A percentile compares a stretch with the other conserved stretches of the same genome.
These are phyloP conservation scores for Diaporthe longicolla DNA, from an alignment of 2,329 filamentous ascomycete genomes.

Conservation along the genomic window DNA sequence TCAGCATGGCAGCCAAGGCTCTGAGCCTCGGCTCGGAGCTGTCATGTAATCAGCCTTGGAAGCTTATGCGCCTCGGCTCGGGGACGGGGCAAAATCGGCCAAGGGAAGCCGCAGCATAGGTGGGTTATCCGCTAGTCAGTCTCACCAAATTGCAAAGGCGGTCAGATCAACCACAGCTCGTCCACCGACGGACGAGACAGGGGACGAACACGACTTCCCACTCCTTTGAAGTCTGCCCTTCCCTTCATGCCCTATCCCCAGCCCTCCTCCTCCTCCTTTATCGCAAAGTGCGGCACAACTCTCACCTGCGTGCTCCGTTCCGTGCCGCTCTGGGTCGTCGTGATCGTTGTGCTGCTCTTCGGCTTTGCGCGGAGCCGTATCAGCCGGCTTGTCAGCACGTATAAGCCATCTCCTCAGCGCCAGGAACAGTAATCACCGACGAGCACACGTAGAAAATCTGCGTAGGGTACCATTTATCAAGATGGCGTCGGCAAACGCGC, in stretches of 20 bases:
- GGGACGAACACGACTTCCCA: slow-evolving; percentile 2
- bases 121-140: slow-evolving; percentile 10
- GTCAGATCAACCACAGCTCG: background rate
- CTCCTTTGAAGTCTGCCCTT: background rate
- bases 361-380: slow-evolving; percentile 53
- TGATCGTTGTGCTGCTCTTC: slow-evolving; percentile 54
- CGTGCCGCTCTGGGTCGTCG: slow-evolving; percentile 59
- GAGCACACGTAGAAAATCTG: background rate
- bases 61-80: slow-evolving; percentile 16
- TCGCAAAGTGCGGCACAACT: slow-evolving; percentile 60
- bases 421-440: background rate
- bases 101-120: background rate
- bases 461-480: background rate
- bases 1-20: background rate
- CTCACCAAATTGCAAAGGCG: slow-evolving; percentile 14
- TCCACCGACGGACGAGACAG: background rate
- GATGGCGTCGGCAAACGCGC: slow-evolving; percentile 41
- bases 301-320: slow-evolving; percentile 58
- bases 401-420: background rate
- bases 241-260: slow-evolving; percentile 39
- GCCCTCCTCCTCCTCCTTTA: slow-evolving; percentile 44
- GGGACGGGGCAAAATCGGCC: slow-evolving; percentile 19
- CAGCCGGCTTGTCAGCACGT: slow-evolving; percentile 24
- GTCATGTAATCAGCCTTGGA: background rate
- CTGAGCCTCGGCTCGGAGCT: slow-evolving; percentile 6